These are phyloP conservation scores for Diutina scorzettiae DNA, from an alignment of 1,139 yeast species.

Conservation along the genomic window DNA sequence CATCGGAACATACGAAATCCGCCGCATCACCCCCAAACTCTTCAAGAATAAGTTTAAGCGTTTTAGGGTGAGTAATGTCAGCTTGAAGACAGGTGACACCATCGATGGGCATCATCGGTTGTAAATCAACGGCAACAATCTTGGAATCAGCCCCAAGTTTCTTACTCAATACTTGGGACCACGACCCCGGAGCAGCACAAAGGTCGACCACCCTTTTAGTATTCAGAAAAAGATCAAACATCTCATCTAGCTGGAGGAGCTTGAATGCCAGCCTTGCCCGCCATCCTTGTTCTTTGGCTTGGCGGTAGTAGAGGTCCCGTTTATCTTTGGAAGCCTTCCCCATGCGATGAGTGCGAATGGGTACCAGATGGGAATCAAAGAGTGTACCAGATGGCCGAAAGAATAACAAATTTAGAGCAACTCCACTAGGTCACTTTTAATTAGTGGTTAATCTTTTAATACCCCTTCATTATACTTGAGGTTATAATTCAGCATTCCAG, in stretches of 20 bases:
- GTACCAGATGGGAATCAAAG: no score
- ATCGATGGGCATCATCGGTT: conserved; percentile 91
- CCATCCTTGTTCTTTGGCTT: conserved; percentile 97
- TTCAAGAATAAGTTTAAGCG: conserved; percentile 60
- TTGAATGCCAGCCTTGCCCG: conserved; percentile 95
- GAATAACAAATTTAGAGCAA: no score
- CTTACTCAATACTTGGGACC: conserved; percentile 91
- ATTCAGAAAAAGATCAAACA: conserved; percentile 68
- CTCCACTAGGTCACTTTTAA: no score
- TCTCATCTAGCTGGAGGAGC: conserved; percentile 77
- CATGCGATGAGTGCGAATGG: conserved; percentile 34
- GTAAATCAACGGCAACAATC: conserved; percentile 89
- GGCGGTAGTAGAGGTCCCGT: conserved; percentile 77
- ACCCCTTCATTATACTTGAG: no score
- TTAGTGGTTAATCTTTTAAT: no score
- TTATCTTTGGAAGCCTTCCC: conserved; percentile 95
- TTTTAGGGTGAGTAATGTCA: conserved; percentile 91
- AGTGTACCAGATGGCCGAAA: no score
- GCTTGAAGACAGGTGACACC: conserved; percentile 88
- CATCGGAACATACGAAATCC: conserved; percentile 92
- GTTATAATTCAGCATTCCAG: no score
- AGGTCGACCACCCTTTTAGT: conserved; percentile 81
- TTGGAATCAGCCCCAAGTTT: conserved; percentile 45
- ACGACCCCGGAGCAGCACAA: conserved; percentile 60
- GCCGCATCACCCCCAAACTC: conserved; percentile 87